A percentile compares a stretch with the other conserved stretches of the same genome.
Conservation (phyloP, 2,329 filamentous ascomycete species). For the Ambrosiella cleistominuta region DNA sequence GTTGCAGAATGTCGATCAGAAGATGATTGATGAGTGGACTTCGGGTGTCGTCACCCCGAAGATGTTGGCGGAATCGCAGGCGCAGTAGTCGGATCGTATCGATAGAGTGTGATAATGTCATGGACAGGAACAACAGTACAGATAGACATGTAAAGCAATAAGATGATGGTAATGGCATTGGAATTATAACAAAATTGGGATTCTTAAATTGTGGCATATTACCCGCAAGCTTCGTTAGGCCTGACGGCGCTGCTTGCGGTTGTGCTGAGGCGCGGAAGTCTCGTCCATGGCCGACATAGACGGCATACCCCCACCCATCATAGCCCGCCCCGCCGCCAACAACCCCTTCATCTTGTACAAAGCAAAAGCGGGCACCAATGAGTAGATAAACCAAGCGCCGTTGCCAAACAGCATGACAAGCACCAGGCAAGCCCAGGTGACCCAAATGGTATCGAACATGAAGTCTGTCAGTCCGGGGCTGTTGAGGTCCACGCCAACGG, state of each 20-base stretch:
- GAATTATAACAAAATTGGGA: not conserved
- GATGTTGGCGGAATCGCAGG: not conserved
- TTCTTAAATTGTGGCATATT: slow-evolving; percentile 17
- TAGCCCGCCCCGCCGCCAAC: slow-evolving; percentile 34
- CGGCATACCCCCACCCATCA: slow-evolving; percentile 22
- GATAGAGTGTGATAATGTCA: not conserved
- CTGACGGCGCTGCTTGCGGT: slow-evolving; percentile 37
- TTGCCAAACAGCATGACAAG: slow-evolving; percentile 67
- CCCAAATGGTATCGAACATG: slow-evolving; percentile 94
- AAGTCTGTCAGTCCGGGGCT: slow-evolving; percentile 85
- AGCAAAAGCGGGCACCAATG: slow-evolving; percentile 37
- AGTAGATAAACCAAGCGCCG: slow-evolving; percentile 45
- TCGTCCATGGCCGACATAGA: slow-evolving; percentile 17
- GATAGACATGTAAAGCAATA: not conserved
- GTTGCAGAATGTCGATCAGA: slow-evolving; percentile 35
- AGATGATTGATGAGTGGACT: slow-evolving; percentile 37
- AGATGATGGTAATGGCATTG: not conserved
- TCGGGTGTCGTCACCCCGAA: slow-evolving; percentile 1
- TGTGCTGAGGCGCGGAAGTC: slow-evolving; percentile 24
- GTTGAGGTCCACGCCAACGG: slow-evolving; percentile 71
- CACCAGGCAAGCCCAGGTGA: slow-evolving; percentile 66
- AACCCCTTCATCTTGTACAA: slow-evolving; percentile 36
- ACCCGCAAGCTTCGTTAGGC: slow-evolving; percentile 18
- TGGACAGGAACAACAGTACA: not conserved
- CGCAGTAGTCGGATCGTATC: not conserved